A percentile compares a stretch with the other conserved stretches of the same genome.
Evolutionary conservation across 805 yeast genomes (phyloP).

Genomic region (Starmerella bacillaris): DNA sequence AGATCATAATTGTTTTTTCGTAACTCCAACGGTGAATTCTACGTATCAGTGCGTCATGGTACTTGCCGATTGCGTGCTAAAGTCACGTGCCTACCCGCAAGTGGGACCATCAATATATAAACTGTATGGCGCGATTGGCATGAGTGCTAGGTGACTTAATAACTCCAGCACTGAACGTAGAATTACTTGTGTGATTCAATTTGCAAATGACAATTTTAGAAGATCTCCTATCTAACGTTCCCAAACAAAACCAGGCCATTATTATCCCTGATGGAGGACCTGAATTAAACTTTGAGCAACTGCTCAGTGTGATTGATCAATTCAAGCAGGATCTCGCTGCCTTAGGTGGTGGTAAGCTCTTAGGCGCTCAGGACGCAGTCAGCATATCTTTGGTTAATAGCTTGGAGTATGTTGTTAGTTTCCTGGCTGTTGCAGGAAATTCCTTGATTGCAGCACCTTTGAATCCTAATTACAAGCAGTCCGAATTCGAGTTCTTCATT

Average conservation of each 20-base stretch:
- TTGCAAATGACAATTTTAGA: constrained; percentile 11
- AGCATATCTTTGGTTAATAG: constrained; percentile 47
- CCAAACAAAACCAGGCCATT: constrained; percentile 16
- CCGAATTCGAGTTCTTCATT: constrained; percentile 47
- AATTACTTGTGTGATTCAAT: too few relatives aligned
- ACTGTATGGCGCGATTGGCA: too few relatives aligned
- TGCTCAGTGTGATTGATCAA: constrained; percentile 30
- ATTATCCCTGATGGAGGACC: constrained; percentile 32
- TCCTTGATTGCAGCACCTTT: constrained; percentile 51
- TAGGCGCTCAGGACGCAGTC: constrained; percentile 31
- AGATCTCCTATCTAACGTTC: constrained; percentile 9
- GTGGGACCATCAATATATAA: too few relatives aligned
- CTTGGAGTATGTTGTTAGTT: constrained; percentile 39
- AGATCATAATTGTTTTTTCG: too few relatives aligned
- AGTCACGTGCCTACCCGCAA: too few relatives aligned
- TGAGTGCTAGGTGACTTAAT: background rate
- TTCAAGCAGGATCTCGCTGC: constrained; percentile 28
- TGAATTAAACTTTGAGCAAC: constrained; percentile 28
- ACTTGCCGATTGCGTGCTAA: too few relatives aligned
- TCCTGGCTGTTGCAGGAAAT: constrained; percentile 38
- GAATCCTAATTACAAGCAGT: constrained; percentile 42
- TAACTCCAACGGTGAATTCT: too few relatives aligned
- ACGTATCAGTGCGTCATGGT: too few relatives aligned
- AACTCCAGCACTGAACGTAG: background rate
- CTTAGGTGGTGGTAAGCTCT: constrained; percentile 12